phyloP scores from a whole-genome alignment of 1,284 basidiomycete genomes.

The Fistulina hepatica region DNA sequence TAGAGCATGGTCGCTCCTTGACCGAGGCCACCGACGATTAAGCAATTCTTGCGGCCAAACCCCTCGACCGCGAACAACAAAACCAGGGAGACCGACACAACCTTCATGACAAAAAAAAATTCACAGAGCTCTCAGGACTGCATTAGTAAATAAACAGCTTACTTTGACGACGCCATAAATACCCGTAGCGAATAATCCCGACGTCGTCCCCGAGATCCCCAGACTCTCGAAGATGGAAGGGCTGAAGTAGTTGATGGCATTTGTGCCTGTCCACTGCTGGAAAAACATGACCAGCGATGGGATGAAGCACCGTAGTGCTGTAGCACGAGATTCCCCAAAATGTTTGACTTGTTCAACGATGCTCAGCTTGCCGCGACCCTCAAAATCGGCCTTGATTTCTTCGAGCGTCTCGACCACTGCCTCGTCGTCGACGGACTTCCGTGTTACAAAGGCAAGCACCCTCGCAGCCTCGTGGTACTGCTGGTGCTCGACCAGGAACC shows the following conservation, averaged over 20 bases:
- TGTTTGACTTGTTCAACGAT: slow-evolving; percentile 28
- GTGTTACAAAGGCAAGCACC: slow-evolving; percentile 35
- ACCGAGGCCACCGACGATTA: slow-evolving; percentile 34
- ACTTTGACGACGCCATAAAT: slow-evolving; percentile 46
- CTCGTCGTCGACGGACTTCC: slow-evolving; percentile 30
- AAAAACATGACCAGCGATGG: slow-evolving; percentile 43
- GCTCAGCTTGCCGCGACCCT: slow-evolving; percentile 30
- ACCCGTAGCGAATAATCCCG: slow-evolving; percentile 44
- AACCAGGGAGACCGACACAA: slow-evolving; percentile 29
- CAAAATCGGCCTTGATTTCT: slow-evolving; percentile 42
- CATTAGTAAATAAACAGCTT: neutral
- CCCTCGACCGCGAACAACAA: slow-evolving; percentile 34
- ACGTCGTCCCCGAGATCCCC: slow-evolving; percentile 39
- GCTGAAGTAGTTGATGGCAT: slow-evolving; percentile 48
- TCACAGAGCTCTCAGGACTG: neutral
- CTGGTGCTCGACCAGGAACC: slow-evolving; percentile 48
- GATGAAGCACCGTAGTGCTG: slow-evolving; percentile 37
- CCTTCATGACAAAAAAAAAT: slow-evolving; percentile 15
- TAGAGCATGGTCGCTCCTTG: slow-evolving; percentile 39
- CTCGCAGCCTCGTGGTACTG: slow-evolving; percentile 39
- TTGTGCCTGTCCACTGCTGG: slow-evolving; percentile 50
- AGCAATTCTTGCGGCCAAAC: slow-evolving; percentile 34
- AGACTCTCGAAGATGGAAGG: slow-evolving; percentile 41
- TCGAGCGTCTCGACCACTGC: slow-evolving; percentile 33
- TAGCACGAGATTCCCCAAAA: slow-evolving; percentile 35